Conservation (phyloP, 73 alveolate genomes). For the Blepharisma japonicum region DNA sequence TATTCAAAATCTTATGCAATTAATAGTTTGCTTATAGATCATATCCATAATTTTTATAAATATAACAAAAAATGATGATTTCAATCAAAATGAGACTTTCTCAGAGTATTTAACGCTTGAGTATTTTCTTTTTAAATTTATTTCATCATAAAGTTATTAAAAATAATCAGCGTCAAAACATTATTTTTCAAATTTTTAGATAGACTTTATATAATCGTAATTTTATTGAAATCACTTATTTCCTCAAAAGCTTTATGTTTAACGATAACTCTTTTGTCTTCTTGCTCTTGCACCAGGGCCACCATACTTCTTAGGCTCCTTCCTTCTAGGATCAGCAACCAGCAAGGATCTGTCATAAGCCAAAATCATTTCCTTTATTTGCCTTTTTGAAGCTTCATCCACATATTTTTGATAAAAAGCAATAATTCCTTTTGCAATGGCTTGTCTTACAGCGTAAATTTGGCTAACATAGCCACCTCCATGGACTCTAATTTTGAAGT, state of each 20-base stretch:
- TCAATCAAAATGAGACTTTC: too few species aligned
- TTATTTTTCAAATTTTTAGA: too few species aligned
- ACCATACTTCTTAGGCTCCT: conserved; percentile 91
- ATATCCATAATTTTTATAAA: too few species aligned
- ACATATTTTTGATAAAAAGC: conserved; percentile 80
- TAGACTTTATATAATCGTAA: too few species aligned
- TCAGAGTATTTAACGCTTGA: too few species aligned
- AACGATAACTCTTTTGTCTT: conserved; percentile 82
- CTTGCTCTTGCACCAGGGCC: conserved; percentile 94
- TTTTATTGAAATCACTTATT: too few species aligned
- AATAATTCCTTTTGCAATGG: conserved; percentile 83
- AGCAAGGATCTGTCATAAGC: conserved; percentile 81
- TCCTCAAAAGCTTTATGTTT: neutral
- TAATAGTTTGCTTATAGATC: too few species aligned
- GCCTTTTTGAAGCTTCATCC: conserved; percentile 80
- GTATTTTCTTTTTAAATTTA: too few species aligned
- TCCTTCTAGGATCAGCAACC: conserved; percentile 89
- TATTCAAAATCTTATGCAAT: too few species aligned
- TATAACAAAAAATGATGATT: too few species aligned
- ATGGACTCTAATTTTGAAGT: conserved; percentile 77
- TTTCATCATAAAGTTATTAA: too few species aligned
- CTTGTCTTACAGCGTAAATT: conserved; percentile 86
- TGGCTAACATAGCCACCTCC: conserved; percentile 89
- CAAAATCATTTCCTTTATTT: conserved; percentile 67
- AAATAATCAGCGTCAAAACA: too few species aligned